Evolutionary conservation across 208 protist species (phyloP).

Genomic region (Leishmania martiniquensis): DNA sequence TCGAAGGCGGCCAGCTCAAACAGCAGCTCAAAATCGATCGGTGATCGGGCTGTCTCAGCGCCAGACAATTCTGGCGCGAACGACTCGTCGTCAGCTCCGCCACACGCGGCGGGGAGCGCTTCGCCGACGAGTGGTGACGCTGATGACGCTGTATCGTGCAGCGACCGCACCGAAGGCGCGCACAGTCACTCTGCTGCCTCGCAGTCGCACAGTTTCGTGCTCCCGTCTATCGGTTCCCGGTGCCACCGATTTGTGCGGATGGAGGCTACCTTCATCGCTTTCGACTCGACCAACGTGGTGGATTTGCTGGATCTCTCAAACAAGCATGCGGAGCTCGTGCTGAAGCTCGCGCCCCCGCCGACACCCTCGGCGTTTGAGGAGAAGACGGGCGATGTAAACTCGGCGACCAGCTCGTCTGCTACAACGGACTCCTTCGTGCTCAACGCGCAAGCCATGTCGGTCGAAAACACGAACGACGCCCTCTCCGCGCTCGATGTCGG

Average conservation of each 20-base stretch:
- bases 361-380: slow-evolving; percentile 64
- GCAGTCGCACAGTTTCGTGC: slow-evolving; percentile 36
- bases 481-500: slow-evolving; percentile 82
- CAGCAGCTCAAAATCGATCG: not conserved
- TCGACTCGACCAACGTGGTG: slow-evolving; percentile 69
- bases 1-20: slow-evolving; percentile 10
- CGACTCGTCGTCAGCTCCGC: slow-evolving; percentile 1
- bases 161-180: slow-evolving; percentile 27
- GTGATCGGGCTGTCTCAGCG: not conserved
- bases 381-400: slow-evolving; percentile 28
- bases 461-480: slow-evolving; percentile 74
- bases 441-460: slow-evolving; percentile 53
- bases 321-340: slow-evolving; percentile 64
- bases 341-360: slow-evolving; percentile 58
- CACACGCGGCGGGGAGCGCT: not conserved
- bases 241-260: slow-evolving; percentile 65
- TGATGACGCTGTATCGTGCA: slow-evolving; percentile 20
- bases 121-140: not conserved
- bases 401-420: slow-evolving; percentile 12
- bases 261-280: slow-evolving; percentile 81
- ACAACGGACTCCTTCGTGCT: slow-evolving; percentile 73
- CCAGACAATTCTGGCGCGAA: not conserved
- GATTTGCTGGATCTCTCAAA: slow-evolving; percentile 87
- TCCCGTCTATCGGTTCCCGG: slow-evolving; percentile 42
- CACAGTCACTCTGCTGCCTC: slow-evolving; percentile 21